Base-by-base conservation (phyloP, 495 filamentous ascomycete genomes). In the Hypoxylon subgilvum region DNA sequence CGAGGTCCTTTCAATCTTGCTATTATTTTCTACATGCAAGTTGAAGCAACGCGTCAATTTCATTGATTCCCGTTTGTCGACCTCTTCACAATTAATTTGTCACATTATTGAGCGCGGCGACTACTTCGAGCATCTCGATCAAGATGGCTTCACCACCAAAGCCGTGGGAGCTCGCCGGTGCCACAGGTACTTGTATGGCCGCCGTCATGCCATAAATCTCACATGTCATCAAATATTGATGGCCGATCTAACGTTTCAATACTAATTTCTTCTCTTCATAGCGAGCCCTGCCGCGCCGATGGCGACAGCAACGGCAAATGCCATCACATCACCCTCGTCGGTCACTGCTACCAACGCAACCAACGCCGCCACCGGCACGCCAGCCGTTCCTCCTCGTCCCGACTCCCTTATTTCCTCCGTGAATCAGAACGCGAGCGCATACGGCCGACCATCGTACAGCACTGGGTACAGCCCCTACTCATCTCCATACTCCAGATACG, bases 111-210 rank as follows among this genome's bases (percentile, higher is more conserved):
- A n/a, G n/a, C n/a, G n/a, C n/a, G n/a, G n/a, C n/a, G n/a, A n/a
- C n/a, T 52, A 77, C 47, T 51, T 28, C 18, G 12, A 23, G 4
- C 35, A 18, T 41, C 25, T 55, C 34, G 27, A 35, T 51, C 23
- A 63, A 19, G 13, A 80, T 81, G 78, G 83, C 85, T 61, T 93
- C 92, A 75, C 93, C 93, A 64, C 93, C 93, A 28, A 97, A 97
- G 76, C 93, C 93, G 14, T 97, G 93, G 93, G 93, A 97, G 76
- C 84, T 86, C 71, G 82, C 84, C 51, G 88, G 90, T 71, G 83
- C 84, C 39, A 71, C 76, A 45, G 70, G 81, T 77, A 71, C 71
- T 63, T 73, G 78, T 86, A 69, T 41, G 72, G 67, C 57, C 13
- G 16, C 14, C 21, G 9, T 18, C 28, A 31, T n/a, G n/a, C n/a